Conservation (phyloP, 169 alveolate species). For the Plasmodium knowlesi region DNA sequence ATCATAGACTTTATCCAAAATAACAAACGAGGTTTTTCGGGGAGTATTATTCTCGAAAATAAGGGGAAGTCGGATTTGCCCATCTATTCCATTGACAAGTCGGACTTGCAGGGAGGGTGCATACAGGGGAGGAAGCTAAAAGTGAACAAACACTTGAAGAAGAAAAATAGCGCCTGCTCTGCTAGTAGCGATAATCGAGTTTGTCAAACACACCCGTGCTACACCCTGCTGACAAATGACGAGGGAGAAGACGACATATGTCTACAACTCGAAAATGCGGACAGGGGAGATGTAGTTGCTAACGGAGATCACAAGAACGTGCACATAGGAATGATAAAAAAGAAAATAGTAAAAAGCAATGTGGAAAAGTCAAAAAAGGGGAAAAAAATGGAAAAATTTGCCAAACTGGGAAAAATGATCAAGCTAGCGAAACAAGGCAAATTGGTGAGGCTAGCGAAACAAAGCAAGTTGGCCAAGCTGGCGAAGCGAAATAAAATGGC, state of each 20-base stretch:
- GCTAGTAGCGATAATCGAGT: not conserved
- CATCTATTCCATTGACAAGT: conserved; percentile 2
- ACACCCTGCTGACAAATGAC: not conserved
- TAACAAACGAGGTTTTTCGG: not conserved
- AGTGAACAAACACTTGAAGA: conserved; percentile 2
- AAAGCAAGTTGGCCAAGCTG: not conserved
- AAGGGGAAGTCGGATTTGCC: not conserved
- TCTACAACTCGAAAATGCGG: not conserved
- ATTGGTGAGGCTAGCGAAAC: not conserved
- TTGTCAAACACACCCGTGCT: not conserved
- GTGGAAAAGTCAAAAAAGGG: not conserved
- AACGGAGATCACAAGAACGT: not conserved
- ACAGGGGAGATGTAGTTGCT: not conserved
- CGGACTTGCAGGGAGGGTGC: not conserved
- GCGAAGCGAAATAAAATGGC: not conserved
- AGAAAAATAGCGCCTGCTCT: not conserved
- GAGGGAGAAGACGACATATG: not conserved
- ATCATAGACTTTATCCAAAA: not conserved
- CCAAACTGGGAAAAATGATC: not conserved
- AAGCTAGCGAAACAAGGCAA: not conserved
- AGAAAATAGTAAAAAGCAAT: not conserved
- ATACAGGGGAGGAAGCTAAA: conserved; percentile 2
- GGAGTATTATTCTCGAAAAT: conserved; percentile 14
- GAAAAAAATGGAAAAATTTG: not conserved
- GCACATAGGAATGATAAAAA: not conserved